These are phyloP conservation scores for Pseudozyma thailandica DNA, from an alignment of 1,284 basidiomycete genomes.

Conservation along the genomic window DNA sequence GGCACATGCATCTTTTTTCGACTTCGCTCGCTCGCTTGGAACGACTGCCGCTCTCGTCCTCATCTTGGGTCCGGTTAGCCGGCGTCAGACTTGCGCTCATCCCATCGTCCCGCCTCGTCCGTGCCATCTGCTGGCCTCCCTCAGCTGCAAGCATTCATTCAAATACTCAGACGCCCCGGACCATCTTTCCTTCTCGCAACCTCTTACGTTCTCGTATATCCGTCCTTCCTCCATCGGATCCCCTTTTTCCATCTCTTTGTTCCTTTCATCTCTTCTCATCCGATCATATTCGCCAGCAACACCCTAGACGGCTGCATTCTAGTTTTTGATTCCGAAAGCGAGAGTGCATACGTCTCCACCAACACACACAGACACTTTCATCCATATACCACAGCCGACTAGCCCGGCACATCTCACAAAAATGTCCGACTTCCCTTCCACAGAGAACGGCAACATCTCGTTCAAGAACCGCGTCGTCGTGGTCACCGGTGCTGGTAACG, in stretches of 20 bases:
- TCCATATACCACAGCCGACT: constrained; percentile 15
- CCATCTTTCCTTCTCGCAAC: constrained; percentile 6
- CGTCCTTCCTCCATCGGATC: constrained; percentile 8
- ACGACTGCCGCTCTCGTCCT: neutral
- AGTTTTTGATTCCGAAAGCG: neutral
- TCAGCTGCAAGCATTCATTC: constrained; percentile 6
- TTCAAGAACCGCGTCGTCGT: constrained; percentile 94
- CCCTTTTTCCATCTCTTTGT: neutral
- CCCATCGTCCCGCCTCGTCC: constrained; percentile 3
- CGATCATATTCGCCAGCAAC: neutral
- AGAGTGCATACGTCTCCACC: constrained; percentile 11
- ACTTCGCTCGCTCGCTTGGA: constrained; percentile 3
- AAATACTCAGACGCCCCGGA: constrained; percentile 20
- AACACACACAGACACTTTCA: neutral
- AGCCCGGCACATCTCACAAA: constrained; percentile 16
- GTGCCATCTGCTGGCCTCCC: neutral
- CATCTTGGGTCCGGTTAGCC: constrained; percentile 17
- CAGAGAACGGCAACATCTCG: constrained; percentile 64
- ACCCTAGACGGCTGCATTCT: constrained; percentile 16
- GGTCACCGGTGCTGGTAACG: constrained; percentile 94
- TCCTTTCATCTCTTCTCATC: constrained; percentile 1
- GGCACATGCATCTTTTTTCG: no score
- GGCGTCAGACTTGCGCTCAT: constrained; percentile 4
- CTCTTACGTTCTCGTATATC: neutral
- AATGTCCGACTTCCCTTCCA: constrained; percentile 64